phyloP scores from a whole-genome alignment of 1,139 yeast species.

The Lodderomyces theae region DNA sequence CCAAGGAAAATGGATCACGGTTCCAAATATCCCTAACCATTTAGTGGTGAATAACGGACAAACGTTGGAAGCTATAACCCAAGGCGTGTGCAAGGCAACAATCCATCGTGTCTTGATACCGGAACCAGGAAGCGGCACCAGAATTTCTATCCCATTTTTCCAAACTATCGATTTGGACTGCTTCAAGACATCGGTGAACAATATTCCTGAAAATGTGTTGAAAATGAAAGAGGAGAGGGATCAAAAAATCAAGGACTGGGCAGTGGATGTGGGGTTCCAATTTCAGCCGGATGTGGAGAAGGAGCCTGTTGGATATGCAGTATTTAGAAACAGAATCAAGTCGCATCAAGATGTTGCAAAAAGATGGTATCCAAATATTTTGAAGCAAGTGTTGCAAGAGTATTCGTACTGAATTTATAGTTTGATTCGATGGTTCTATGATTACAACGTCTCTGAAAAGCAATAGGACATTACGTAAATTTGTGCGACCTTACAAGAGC shows the following conservation, averaged over 20 bases:
- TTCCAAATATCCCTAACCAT: constrained; percentile 41
- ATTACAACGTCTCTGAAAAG: too few relatives aligned
- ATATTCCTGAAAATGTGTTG: constrained; percentile 33
- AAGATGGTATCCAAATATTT: constrained; percentile 58
- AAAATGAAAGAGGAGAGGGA: constrained; percentile 37
- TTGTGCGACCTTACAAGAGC: too few relatives aligned
- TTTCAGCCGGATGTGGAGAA: constrained; percentile 42
- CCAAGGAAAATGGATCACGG: constrained; percentile 62
- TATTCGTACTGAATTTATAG: constrained; percentile 9
- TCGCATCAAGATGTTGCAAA: constrained; percentile 68
- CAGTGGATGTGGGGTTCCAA: constrained; percentile 50
- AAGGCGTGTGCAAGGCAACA: constrained; percentile 61
- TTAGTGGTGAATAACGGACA: constrained; percentile 56
- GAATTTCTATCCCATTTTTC: constrained; percentile 55
- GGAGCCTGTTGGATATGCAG: constrained; percentile 57
- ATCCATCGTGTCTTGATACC: constrained; percentile 65
- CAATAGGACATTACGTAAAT: too few relatives aligned
- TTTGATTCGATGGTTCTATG: too few relatives aligned
- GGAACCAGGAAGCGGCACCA: constrained; percentile 47
- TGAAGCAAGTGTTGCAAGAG: constrained; percentile 28
- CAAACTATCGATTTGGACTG: constrained; percentile 52
- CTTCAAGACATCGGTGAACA: constrained; percentile 30
- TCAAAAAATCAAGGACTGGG: constrained; percentile 35
- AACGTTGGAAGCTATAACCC: constrained; percentile 52
- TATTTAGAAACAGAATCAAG: constrained; percentile 60